Evolutionary conservation across 768 basidiomycete genomes (phyloP).

Genomic region (Sporobolomyces pararoseus): DNA sequence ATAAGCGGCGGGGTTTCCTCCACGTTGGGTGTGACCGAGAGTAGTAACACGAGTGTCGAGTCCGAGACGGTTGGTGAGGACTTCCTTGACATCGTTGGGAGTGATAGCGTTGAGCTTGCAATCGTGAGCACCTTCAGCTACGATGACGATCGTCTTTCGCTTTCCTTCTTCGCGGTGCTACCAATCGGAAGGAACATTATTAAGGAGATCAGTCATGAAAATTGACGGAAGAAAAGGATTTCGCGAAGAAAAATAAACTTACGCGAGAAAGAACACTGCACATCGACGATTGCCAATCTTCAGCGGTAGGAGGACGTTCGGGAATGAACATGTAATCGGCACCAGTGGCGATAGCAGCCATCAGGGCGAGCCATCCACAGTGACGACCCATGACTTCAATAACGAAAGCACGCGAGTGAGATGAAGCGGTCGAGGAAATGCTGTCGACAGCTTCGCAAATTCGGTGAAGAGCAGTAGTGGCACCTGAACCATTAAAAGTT

Average conservation of each 20-base stretch:
- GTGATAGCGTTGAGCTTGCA: constrained; percentile 82
- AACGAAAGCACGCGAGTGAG: constrained; percentile 95
- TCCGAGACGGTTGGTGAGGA: constrained; percentile 77
- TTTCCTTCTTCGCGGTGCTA: constrained; percentile 90
- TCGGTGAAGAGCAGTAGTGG: constrained; percentile 87
- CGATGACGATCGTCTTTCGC: constrained; percentile 96
- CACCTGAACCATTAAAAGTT: constrained; percentile 48
- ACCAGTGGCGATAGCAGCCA: constrained; percentile 85
- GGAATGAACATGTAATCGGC: constrained; percentile 98
- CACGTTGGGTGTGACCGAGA: constrained; percentile 92
- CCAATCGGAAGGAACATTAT: background rate
- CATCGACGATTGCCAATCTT: constrained; percentile 89
- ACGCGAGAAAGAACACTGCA: constrained; percentile 77
- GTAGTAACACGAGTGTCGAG: constrained; percentile 96
- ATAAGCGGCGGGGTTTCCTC: constrained; percentile 85
- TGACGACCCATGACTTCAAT: constrained; percentile 99
- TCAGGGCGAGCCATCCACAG: constrained; percentile 95
- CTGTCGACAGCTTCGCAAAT: constrained; percentile 98
- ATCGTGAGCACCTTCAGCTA: constrained; percentile 94
- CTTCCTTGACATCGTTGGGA: constrained; percentile 82
- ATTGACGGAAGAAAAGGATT: background rate
- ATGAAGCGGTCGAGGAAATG: constrained; percentile 92
- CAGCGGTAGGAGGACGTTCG: constrained; percentile 72
- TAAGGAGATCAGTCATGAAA: background rate
- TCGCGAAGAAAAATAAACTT: constrained; percentile 47